Evolutionary conservation across 2,329 filamentous ascomycete genomes (phyloP).

Genomic region (Alternaria sp.): DNA sequence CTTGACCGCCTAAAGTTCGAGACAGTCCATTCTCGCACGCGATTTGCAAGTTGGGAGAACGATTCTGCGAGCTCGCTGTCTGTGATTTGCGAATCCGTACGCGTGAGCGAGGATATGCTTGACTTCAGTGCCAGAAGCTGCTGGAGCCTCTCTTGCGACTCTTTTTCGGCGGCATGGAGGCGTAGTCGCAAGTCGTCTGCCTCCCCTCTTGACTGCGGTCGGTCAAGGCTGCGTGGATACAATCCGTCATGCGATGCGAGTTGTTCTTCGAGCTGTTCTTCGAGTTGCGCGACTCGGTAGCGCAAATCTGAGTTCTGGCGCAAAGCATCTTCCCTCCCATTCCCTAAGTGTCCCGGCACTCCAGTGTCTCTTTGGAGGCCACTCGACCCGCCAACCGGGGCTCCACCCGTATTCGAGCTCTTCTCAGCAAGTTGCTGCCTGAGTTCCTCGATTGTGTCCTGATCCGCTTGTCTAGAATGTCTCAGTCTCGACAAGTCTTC

Average conservation of each 20-base stretch:
- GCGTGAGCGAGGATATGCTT: constrained; percentile 73
- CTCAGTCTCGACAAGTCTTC: constrained; percentile 39
- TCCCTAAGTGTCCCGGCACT: background rate
- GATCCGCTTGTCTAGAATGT: constrained; percentile 29
- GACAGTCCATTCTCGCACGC: constrained; percentile 78
- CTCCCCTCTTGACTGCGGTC: constrained; percentile 24
- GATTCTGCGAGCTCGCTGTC: constrained; percentile 72
- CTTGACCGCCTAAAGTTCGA: constrained; percentile 71
- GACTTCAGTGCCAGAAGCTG: constrained; percentile 75
- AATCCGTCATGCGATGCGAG: constrained; percentile 30
- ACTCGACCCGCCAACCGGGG: constrained; percentile 4
- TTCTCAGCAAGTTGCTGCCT: constrained; percentile 25
- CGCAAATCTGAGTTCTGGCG: constrained; percentile 37
- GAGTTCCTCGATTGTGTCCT: constrained; percentile 29
- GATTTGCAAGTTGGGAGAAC: constrained; percentile 69
- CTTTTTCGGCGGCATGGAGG: constrained; percentile 60
- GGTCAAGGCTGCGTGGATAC: background rate
- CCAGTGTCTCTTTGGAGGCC: background rate
- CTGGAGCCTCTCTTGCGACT: constrained; percentile 62
- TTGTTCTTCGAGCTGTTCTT: constrained; percentile 41
- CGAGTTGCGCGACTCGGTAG: constrained; percentile 32
- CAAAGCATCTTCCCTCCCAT: constrained; percentile 23
- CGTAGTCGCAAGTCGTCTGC: constrained; percentile 39
- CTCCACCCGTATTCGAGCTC: constrained; percentile 4
- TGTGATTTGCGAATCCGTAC: constrained; percentile 66